These are phyloP conservation scores for Thermomucor indicae-seudaticae DNA, from an alignment of 371 early-diverging fungal species.

Conservation along the genomic window DNA sequence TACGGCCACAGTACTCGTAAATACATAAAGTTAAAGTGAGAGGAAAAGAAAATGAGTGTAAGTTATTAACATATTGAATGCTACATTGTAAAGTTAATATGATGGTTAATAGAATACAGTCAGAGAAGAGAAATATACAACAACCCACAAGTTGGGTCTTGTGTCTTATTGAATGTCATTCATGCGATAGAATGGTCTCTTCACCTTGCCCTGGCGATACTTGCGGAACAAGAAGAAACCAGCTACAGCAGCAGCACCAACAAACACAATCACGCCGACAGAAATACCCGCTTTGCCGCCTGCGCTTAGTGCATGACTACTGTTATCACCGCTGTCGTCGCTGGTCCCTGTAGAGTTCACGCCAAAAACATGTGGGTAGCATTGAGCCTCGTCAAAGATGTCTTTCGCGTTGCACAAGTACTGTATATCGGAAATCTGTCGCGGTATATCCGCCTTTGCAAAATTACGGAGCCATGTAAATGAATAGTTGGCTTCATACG, in stretches of 20 bases:
- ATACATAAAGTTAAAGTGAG: neutral
- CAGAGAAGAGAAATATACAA: neutral
- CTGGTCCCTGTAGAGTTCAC: neutral
- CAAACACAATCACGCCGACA: conserved; percentile 30
- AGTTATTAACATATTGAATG: too few relatives aligned
- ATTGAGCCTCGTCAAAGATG: conserved; percentile 3
- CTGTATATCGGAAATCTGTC: neutral
- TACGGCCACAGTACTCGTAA: too few relatives aligned
- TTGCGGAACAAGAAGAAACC: conserved; percentile 13
- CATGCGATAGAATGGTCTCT: conserved; percentile 15
- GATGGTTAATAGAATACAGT: neutral
- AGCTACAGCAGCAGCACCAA: conserved; percentile 12
- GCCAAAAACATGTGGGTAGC: conserved; percentile 7
- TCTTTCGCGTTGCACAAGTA: conserved; percentile 10
- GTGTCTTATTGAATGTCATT: conserved; percentile 10
- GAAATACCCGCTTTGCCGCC: conserved; percentile 41
- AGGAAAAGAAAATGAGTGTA: too few relatives aligned
- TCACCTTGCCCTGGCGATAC: conserved; percentile 6
- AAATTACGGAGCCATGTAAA: conserved; percentile 39
- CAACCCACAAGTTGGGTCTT: neutral
- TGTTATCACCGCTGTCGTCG: conserved; percentile 8
- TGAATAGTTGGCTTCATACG: conserved; percentile 26
- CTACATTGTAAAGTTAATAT: too few relatives aligned
- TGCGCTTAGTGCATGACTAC: neutral
- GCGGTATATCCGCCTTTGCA: conserved; percentile 21